Conservation (phyloP, 2,329 filamentous ascomycete genomes). For the Mycosphaerella sp. region DNA sequence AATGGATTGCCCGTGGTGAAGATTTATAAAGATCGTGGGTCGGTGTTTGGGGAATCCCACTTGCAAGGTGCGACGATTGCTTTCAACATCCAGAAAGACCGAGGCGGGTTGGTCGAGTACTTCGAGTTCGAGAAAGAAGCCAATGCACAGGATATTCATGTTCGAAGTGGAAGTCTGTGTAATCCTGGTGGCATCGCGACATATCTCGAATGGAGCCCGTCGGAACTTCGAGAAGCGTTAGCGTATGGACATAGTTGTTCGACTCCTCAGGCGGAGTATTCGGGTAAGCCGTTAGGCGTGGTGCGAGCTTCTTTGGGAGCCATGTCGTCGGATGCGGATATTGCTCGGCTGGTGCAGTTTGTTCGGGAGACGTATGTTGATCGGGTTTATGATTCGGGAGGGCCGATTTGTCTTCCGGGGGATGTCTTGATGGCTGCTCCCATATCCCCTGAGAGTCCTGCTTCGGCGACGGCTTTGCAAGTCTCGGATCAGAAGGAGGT, state of each 20-base stretch:
- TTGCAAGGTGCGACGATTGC: constrained; percentile 67
- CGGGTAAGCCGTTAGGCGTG: constrained; percentile 80
- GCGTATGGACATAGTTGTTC: constrained; percentile 78
- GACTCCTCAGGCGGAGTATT: constrained; percentile 69
- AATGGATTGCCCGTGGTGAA: constrained; percentile 62
- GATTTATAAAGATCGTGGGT: constrained; percentile 50
- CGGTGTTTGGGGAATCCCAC: constrained; percentile 40
- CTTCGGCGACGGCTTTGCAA: constrained; percentile 11
- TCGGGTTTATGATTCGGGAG: constrained; percentile 7
- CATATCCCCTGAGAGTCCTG: not conserved
- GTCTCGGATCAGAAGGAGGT: constrained; percentile 12
- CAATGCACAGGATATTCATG: constrained; percentile 66
- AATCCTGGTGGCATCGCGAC: constrained; percentile 79
- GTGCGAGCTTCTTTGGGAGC: constrained; percentile 79
- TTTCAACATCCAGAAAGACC: constrained; percentile 68
- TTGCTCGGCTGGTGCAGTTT: constrained; percentile 57
- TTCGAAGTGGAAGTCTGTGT: constrained; percentile 81
- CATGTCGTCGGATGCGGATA: constrained; percentile 73
- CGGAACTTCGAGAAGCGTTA: constrained; percentile 77
- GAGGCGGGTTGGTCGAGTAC: constrained; percentile 68
- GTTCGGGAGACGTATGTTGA: constrained; percentile 24
- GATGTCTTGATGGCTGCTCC: constrained; percentile 7
- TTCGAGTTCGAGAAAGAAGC: constrained; percentile 82
- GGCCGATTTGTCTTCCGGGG: constrained; percentile 14
- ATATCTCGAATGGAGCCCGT: constrained; percentile 62